Evolutionary conservation across 305 asterid species (phyloP).

Genomic region (Fraxinus xanthoxyloides): DNA sequence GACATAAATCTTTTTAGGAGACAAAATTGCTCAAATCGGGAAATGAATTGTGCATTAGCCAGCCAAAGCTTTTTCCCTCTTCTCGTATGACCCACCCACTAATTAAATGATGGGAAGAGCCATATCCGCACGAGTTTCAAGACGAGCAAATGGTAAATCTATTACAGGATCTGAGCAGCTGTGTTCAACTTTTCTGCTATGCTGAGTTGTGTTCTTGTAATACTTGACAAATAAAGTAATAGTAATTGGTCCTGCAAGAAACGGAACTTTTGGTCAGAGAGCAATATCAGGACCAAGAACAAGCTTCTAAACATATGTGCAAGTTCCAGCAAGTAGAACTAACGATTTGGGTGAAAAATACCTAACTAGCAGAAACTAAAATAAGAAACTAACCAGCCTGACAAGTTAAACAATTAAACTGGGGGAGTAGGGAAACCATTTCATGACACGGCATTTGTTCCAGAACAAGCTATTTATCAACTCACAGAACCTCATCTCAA

Average conservation of each 20-base stretch:
- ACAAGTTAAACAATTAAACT: background rate
- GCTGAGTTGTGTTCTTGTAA: conserved; percentile 92
- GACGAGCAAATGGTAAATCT: background rate
- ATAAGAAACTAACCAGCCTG: background rate
- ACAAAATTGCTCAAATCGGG: conserved; percentile 8
- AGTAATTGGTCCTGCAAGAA: conserved; percentile 72
- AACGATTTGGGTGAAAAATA: no score
- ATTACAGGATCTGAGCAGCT: conserved; percentile 78
- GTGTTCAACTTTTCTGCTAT: conserved; percentile 84
- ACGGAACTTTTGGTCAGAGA: background rate
- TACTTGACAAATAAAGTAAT: conserved; percentile 82
- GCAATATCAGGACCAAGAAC: background rate
- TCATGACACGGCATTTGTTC: background rate
- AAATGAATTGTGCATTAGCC: conserved; percentile 9
- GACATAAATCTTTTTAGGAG: background rate
- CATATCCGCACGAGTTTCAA: background rate
- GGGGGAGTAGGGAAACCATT: background rate
- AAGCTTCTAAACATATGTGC: background rate
- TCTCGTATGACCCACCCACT: background rate
- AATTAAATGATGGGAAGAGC: background rate
- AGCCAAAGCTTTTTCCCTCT: background rate
- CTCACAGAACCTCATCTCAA: background rate
- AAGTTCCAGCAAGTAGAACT: background rate
- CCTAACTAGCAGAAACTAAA: no score
- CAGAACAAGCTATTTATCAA: background rate